A percentile compares a stretch with the other conserved stretches of the same genome.
phyloP scores from a whole-genome alignment of 2,329 filamentous ascomycete genomes.

The Clarireedia sp. region DNA sequence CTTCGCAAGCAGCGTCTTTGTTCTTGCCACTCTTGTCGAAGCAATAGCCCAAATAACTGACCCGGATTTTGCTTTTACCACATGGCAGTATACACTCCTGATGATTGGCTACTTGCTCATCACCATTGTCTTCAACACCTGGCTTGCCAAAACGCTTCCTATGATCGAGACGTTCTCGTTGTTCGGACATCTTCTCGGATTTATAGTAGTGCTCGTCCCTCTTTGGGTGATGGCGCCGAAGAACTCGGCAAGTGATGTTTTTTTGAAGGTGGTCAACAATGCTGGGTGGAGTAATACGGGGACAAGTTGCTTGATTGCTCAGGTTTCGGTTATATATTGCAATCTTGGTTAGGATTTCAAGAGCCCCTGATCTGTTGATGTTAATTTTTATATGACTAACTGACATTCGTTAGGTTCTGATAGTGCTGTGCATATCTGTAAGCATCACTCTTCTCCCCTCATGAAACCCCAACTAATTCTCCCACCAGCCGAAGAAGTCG shows the following conservation, averaged over 20 bases:
- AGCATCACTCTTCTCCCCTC: neutral
- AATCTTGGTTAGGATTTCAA: conserved; percentile 24
- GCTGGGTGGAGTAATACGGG: conserved; percentile 30
- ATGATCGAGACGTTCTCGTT: conserved; percentile 37
- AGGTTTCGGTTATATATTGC: conserved; percentile 26
- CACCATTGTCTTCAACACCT: conserved; percentile 38
- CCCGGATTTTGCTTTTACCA: conserved; percentile 29
- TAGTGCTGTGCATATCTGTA: conserved; percentile 32
- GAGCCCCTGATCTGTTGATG: neutral
- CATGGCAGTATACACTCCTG: conserved; percentile 38
- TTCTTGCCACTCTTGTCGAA: conserved; percentile 39
- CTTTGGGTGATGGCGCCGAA: conserved; percentile 30
- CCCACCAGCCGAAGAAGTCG: conserved; percentile 38
- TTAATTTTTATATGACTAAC: neutral
- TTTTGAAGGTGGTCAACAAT: conserved; percentile 28
- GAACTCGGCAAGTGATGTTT: conserved; percentile 24
- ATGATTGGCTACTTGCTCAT: conserved; percentile 36
- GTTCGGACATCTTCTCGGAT: conserved; percentile 37
- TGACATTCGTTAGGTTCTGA: conserved; percentile 10
- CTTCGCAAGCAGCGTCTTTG: conserved; percentile 34
- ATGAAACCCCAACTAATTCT: neutral
- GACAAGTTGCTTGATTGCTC: conserved; percentile 31
- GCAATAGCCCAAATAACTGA: conserved; percentile 32
- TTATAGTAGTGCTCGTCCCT: conserved; percentile 35
- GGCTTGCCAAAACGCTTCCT: conserved; percentile 34